Percentiles rank a stretch among this genome's conserved stretches.
Conservation (phyloP, 2,329 filamentous ascomycete species). For the Fusarium sp. region DNA sequence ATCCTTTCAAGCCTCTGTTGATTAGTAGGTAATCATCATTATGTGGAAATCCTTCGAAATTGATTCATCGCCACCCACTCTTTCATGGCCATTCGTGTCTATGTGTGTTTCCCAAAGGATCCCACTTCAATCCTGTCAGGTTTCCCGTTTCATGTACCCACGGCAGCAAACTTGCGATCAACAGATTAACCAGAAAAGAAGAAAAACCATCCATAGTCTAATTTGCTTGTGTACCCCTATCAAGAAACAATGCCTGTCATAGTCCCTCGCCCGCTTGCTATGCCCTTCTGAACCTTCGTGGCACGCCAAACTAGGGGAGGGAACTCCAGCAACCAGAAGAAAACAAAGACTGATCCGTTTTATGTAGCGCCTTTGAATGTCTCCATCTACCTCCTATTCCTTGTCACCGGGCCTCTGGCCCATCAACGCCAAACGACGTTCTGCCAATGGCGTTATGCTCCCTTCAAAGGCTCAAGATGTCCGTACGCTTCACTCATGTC, state of each 20-base stretch:
- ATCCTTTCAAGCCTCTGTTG: neutral
- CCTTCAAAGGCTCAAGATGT: slow-evolving; percentile 16
- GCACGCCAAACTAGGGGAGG: slow-evolving; percentile 21
- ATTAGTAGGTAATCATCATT: neutral
- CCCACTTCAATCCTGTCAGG: slow-evolving; percentile 20
- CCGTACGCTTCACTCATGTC: slow-evolving; percentile 8
- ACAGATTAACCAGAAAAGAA: slow-evolving; percentile 48
- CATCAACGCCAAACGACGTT: slow-evolving; percentile 13
- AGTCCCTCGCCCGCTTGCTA: slow-evolving; percentile 39
- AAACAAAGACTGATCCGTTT: slow-evolving; percentile 38
- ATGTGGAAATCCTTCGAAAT: slow-evolving; percentile 9
- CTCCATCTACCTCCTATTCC: slow-evolving; percentile 37
- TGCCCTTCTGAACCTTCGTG: slow-evolving; percentile 21
- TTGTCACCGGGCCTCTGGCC: slow-evolving; percentile 29
- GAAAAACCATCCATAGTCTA: slow-evolving; percentile 52
- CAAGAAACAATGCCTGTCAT: slow-evolving; percentile 48
- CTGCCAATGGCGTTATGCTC: slow-evolving; percentile 19
- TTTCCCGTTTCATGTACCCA: slow-evolving; percentile 40
- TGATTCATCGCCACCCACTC: slow-evolving; percentile 32
- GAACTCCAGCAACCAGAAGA: slow-evolving; percentile 32
- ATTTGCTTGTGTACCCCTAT: slow-evolving; percentile 46
- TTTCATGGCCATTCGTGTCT: slow-evolving; percentile 39
- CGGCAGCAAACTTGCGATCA: slow-evolving; percentile 40
- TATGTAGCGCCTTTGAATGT: slow-evolving; percentile 35
- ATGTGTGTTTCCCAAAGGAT: slow-evolving; percentile 41